Evolutionary conservation across 305 asterid genomes (phyloP), one percentile per base, ranked within the genome.

Genomic region (Euphrasia arctica): DNA sequence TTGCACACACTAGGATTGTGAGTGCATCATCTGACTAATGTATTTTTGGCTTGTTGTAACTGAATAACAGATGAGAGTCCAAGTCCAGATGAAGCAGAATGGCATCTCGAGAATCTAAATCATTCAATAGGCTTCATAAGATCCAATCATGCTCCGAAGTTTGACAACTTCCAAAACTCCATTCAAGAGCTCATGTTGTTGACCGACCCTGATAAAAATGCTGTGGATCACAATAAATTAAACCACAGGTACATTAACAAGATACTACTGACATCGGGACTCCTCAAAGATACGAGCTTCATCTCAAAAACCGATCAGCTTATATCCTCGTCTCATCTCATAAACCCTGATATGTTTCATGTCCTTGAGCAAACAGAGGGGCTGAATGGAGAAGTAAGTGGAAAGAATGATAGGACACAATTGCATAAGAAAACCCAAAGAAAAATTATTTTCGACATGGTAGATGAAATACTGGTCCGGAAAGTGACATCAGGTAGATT

Each of bases 281-380:
- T 90, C 59, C 82, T 80, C 66, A 78, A 77, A 67, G 86, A 82
- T 36, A 45, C 80, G n/a, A 71, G 70, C 71, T 32, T 75, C 83
- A 54, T 82, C 78, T 70, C 80, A 63, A 75, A 68, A 31, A 68
- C 83, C 22, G 67, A 75, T 65, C 86, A 80, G 69, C 79, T 69
- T 73, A 79, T 78, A 48, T 72, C 90, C 68, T 76, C 89, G 11
- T 62, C 70, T 81, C 85, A 81, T 72, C 50, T 82, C 67, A 86
- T 84, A 66, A 80, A 88, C 57, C 89, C 88, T 0, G 78, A 78
- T 66, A 76, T 83, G 76, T 90, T 88, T 64, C 77, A 85, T 56
- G 78, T 85, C 69, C 84, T 88, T 48, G 95, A 90, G 72, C 86
- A 77, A 74, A 82, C 89, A 65, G 90, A 80, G 74, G 76, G 12